These are phyloP conservation scores for Penicillium pulvis DNA, from an alignment of 495 filamentous ascomycete species.

Conservation along the genomic window DNA sequence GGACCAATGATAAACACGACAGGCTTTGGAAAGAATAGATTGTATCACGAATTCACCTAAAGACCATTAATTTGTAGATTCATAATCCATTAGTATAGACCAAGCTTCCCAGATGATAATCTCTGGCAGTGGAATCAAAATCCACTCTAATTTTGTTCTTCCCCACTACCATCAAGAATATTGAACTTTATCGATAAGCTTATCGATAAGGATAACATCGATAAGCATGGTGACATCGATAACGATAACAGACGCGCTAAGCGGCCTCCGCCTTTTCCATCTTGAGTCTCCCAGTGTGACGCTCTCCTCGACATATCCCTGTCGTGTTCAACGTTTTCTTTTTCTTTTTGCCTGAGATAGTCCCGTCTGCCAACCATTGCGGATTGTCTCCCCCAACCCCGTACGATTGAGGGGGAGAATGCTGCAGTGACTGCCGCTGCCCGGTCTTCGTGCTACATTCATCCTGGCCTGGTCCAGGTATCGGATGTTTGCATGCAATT, in stretches of 20 bases:
- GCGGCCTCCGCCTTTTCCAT: constrained; percentile 15
- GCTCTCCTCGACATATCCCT: background rate
- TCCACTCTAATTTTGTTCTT: too few species aligned
- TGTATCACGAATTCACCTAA: too few species aligned
- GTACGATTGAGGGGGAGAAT: constrained; percentile 6
- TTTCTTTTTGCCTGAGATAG: background rate
- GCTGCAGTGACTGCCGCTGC: constrained; percentile 13
- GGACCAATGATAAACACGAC: too few species aligned
- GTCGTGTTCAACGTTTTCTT: background rate
- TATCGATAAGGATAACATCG: background rate
- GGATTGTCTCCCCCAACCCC: constrained; percentile 3
- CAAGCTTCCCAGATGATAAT: too few species aligned
- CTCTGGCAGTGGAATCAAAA: too few species aligned
- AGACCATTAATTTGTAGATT: too few species aligned
- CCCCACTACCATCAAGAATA: too few species aligned
- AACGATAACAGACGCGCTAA: constrained; percentile 11
- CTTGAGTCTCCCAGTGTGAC: constrained; percentile 9
- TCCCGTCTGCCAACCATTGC: background rate
- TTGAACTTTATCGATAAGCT: background rate
- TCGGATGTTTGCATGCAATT: constrained; percentile 19
- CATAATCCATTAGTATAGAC: too few species aligned
- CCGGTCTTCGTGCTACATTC: constrained; percentile 17
- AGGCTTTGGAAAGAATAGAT: too few species aligned
- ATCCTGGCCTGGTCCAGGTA: constrained; percentile 14
- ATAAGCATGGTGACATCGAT: constrained; percentile 10